Percentiles rank a stretch among this genome's conserved stretches.
phyloP scores from a whole-genome alignment of 345 rosid genomes.

The Mangifera indica region DNA sequence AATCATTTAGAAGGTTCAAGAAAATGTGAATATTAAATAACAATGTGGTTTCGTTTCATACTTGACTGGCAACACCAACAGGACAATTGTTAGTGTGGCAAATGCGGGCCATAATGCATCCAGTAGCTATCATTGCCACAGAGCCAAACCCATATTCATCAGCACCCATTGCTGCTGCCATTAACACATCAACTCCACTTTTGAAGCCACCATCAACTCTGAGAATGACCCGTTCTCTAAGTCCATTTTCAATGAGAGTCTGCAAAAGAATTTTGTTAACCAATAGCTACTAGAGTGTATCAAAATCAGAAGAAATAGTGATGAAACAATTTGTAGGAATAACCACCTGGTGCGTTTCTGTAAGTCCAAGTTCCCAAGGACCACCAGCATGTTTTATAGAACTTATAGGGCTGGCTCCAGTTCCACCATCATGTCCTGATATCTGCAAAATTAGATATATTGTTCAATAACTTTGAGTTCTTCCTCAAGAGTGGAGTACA shows the following conservation, averaged over 20 bases:
- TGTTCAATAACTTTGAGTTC: not conserved
- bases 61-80: constrained; percentile 99
- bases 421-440: constrained; percentile 99
- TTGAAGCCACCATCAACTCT: constrained; percentile 96
- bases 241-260: constrained; percentile 93
- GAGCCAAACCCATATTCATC: constrained; percentile 99
- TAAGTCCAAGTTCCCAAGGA: constrained; percentile 97
- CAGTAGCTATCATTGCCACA: constrained; percentile 99
- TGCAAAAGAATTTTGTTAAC: constrained; percentile 34
- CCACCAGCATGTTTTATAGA: constrained; percentile 99
- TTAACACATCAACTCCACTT: constrained; percentile 94
- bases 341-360: constrained; percentile 87
- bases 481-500: not conserved
- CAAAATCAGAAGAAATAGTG: not conserved
- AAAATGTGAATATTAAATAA: constrained; percentile 14
- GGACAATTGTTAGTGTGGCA: constrained; percentile 99
- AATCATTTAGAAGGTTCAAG: not conserved
- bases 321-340: constrained; percentile 11
- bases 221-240: constrained; percentile 93
- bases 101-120: constrained; percentile 99
- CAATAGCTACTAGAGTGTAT: constrained; percentile 14
- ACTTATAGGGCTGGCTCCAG: constrained; percentile 98
- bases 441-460: constrained; percentile 45
- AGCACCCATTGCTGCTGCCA: constrained; percentile 96
- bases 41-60: constrained; percentile 27